These are phyloP conservation scores for Xylaria flabelliformis DNA, from an alignment of 495 filamentous ascomycete species.

Conservation along the genomic window DNA sequence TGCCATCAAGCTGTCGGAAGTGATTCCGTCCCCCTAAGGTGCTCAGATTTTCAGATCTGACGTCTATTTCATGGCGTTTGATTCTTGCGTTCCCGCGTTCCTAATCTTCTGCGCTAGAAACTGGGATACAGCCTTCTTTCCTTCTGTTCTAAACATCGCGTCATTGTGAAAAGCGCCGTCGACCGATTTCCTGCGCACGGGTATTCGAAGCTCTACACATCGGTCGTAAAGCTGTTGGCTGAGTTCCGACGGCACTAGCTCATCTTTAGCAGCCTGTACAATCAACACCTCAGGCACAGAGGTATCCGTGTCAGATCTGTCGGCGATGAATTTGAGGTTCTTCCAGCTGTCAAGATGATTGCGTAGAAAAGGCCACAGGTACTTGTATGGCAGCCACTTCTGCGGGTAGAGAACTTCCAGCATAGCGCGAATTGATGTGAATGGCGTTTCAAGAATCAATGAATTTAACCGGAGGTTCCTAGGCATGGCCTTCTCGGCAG, in stretches of 20 bases:
- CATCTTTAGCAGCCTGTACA: conserved; percentile 68
- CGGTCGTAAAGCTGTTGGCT: conserved; percentile 54
- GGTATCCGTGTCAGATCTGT: conserved; percentile 28
- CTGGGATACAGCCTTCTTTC: conserved; percentile 49
- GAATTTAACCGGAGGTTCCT: conserved; percentile 47
- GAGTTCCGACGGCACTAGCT: conserved; percentile 68
- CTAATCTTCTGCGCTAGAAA: conserved; percentile 36
- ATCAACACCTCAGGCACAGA: conserved; percentile 57
- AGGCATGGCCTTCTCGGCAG: conserved; percentile 39
- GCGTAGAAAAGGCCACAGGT: conserved; percentile 57
- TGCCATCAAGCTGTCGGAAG: neutral
- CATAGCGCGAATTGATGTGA: conserved; percentile 75
- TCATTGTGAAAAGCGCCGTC: conserved; percentile 54
- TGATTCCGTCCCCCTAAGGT: neutral
- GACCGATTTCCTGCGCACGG: conserved; percentile 46
- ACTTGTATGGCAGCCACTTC: conserved; percentile 76
- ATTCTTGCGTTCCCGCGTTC: neutral
- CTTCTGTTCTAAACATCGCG: conserved; percentile 50
- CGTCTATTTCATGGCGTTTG: neutral
- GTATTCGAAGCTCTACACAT: conserved; percentile 48
- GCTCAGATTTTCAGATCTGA: neutral
- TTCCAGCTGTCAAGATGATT: conserved; percentile 55
- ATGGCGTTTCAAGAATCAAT: conserved; percentile 79
- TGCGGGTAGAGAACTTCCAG: conserved; percentile 77
- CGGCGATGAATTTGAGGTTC: conserved; percentile 46